Percentiles rank a stretch among this genome's conserved stretches.
phyloP scores from a whole-genome alignment of 2,329 filamentous ascomycete species.

The Colletotrichum gloeosporioides region DNA sequence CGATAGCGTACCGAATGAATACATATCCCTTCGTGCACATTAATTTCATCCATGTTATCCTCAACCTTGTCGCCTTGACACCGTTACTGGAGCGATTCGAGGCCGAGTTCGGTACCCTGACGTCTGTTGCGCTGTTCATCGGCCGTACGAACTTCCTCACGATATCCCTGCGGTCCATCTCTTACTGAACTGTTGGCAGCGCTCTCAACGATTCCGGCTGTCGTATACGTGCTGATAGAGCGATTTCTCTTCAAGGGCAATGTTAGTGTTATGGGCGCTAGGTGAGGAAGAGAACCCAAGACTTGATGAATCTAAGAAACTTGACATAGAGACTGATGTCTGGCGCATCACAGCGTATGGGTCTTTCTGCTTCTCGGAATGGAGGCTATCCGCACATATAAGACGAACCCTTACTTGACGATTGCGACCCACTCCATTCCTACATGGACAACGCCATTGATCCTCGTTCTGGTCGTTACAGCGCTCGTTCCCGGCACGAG shows the following conservation, averaged over 20 bases:
- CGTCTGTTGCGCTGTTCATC: constrained; percentile 85
- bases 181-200: constrained; percentile 51
- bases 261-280: constrained; percentile 79
- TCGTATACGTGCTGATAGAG: constrained; percentile 82
- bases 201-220: constrained; percentile 80
- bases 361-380: constrained; percentile 86
- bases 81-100: constrained; percentile 96
- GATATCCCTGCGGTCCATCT: background rate
- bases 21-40: constrained; percentile 89
- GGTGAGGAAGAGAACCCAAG: constrained; percentile 54
- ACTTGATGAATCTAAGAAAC: background rate
- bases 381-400: constrained; percentile 86
- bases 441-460: constrained; percentile 89
- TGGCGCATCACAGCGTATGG: constrained; percentile 71
- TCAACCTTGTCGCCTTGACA: constrained; percentile 81
- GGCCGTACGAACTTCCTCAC: constrained; percentile 73
- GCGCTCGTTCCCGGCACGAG: constrained; percentile 83
- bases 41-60: constrained; percentile 78
- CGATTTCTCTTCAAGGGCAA: constrained; percentile 74
- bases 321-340: background rate
- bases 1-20: constrained; percentile 86
- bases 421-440: constrained; percentile 73
- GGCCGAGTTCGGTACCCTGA: constrained; percentile 87
- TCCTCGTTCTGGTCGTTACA: constrained; percentile 75
- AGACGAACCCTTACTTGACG: constrained; percentile 78